These are phyloP conservation scores for Polyporus tsugae DNA, from an alignment of 1,284 basidiomycete species.

Conservation along the genomic window DNA sequence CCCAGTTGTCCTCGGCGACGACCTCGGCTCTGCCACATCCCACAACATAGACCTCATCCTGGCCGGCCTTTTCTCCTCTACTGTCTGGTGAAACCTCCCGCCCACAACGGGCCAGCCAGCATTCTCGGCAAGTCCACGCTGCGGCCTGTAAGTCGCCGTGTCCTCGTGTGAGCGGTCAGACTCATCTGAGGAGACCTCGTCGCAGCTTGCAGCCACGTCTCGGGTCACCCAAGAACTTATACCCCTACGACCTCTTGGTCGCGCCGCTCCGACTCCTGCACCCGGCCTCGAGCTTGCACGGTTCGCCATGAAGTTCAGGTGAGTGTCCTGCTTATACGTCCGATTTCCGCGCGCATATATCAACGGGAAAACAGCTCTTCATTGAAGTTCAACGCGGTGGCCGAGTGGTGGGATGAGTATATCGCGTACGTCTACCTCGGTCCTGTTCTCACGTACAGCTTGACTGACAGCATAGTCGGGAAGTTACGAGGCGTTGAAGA, in stretches of 20 bases:
- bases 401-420: slow-evolving; percentile 96
- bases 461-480: slow-evolving; percentile 10
- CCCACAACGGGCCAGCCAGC: background rate
- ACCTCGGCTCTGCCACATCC: background rate
- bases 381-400: slow-evolving; percentile 92
- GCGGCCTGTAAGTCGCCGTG: slow-evolving; percentile 15
- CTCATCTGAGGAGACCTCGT: background rate
- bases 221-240: slow-evolving; percentile 36
- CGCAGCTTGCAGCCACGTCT: slow-evolving; percentile 24
- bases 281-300: slow-evolving; percentile 32
- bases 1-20: background rate
- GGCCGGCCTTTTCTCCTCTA: background rate
- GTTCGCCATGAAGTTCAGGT: slow-evolving; percentile 71
- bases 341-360: background rate
- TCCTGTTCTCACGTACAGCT: background rate
- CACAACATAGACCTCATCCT: background rate
- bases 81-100: background rate
- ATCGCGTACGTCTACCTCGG: slow-evolving; percentile 66
- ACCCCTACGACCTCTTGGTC: slow-evolving; percentile 39
- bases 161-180: slow-evolving; percentile 11
- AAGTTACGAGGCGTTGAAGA: slow-evolving; percentile 89
- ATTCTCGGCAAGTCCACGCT: slow-evolving; percentile 2
- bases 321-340: slow-evolving; percentile 13
- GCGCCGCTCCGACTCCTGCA: slow-evolving; percentile 10
- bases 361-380: slow-evolving; percentile 58